Conservation (phyloP, 495 filamentous ascomycete species). For the Sordaria brevicollis region DNA sequence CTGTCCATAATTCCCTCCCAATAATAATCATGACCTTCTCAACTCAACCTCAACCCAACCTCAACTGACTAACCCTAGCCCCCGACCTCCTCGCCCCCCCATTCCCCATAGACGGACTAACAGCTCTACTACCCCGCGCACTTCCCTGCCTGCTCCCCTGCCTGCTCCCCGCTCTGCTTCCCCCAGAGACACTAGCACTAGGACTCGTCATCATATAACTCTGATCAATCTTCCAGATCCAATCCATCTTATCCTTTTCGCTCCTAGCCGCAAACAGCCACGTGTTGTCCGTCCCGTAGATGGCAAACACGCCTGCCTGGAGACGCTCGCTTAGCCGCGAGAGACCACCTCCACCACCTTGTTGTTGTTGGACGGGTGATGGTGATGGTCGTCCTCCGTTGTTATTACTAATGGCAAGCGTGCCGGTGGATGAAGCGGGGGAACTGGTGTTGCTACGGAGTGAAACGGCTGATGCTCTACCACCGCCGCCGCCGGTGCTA, state of each 20-base stretch:
- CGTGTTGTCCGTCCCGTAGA: conserved; percentile 87
- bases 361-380: conserved; percentile 20
- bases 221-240: conserved; percentile 76
- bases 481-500: background rate
- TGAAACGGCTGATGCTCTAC: background rate
- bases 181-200: conserved; percentile 19
- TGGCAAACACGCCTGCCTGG: conserved; percentile 71
- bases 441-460: background rate
- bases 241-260: conserved; percentile 85
- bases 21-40: background rate
- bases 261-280: conserved; percentile 85
- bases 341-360: conserved; percentile 19
- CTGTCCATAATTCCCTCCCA: no score
- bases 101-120: background rate
- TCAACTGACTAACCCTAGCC: background rate
- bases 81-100: background rate
- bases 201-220: conserved; percentile 25
- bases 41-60: background rate
- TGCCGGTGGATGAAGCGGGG: conserved; percentile 13
- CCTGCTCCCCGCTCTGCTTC: conserved; percentile 1
- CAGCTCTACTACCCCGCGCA: conserved; percentile 6
- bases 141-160: background rate
- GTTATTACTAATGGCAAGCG: conserved; percentile 9
- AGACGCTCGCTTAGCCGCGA: conserved; percentile 39
- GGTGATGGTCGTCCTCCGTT: conserved; percentile 16